Percentiles rank a stretch among this genome's conserved stretches.
These are phyloP conservation scores for Trichosporon sp. DNA, from an alignment of 1,284 basidiomycete species.

Conservation along the genomic window DNA sequence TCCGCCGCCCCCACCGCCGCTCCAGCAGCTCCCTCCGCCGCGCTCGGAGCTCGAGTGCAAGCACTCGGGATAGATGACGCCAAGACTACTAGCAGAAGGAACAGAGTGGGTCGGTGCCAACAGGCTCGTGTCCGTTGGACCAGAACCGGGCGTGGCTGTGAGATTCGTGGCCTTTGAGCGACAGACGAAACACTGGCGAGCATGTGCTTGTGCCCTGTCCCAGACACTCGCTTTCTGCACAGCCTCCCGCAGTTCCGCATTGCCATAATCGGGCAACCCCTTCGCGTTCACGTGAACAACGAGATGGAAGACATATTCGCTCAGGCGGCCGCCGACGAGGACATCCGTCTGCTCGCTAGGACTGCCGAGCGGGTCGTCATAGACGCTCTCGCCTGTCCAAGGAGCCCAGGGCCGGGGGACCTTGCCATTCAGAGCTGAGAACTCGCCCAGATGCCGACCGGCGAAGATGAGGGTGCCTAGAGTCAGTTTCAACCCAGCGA, in stretches of 20 bases:
- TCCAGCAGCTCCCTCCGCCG: neutral
- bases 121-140: neutral
- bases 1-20: neutral
- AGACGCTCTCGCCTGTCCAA: neutral
- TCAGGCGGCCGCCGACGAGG: neutral
- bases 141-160: neutral
- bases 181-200: neutral
- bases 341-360: neutral
- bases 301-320: constrained; percentile 1
- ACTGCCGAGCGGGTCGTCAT: neutral
- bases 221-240: neutral
- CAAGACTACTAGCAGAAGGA: neutral
- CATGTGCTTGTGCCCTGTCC: neutral
- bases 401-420: neutral
- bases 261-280: neutral
- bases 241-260: neutral
- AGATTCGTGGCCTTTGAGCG: neutral
- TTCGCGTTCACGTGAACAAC: neutral
- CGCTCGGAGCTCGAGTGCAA: neutral
- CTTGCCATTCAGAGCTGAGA: neutral
- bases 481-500: neutral
- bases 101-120: neutral
- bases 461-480: neutral
- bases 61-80: neutral
- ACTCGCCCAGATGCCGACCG: neutral